Evolutionary conservation across 106 monocot genomes (phyloP).

Genomic region (Acorus gramineus): DNA sequence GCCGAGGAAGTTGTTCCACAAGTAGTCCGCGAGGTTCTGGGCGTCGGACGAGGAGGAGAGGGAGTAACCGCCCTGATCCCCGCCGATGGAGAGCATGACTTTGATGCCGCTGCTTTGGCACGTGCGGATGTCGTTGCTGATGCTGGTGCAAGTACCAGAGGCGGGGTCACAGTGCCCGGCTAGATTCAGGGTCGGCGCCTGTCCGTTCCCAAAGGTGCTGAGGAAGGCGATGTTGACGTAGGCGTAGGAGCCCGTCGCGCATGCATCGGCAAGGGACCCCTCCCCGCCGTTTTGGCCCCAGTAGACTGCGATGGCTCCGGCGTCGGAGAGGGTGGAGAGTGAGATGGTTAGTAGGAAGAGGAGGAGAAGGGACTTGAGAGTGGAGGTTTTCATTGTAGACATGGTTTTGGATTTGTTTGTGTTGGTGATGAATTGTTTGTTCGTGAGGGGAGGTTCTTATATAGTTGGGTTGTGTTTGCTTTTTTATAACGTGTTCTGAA

Average conservation of each 20-base stretch:
- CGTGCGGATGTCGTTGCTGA: conserved; percentile 29
- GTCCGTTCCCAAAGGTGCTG: conserved; percentile 47
- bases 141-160: conserved; percentile 17
- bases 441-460: too few relatives aligned
- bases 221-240: conserved; percentile 51
- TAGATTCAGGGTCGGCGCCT: conserved; percentile 44
- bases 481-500: too few relatives aligned
- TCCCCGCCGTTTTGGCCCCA: conserved; percentile 77
- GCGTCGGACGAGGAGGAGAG: conserved; percentile 35
- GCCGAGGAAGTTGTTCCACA: conserved; percentile 53
- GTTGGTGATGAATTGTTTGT: too few relatives aligned
- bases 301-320: conserved; percentile 63
- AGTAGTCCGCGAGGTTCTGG: conserved; percentile 27
- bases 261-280: conserved; percentile 39
- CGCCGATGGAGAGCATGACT: conserved; percentile 46
- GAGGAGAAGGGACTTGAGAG: neutral
- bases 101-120: conserved; percentile 22
- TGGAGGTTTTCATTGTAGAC: too few relatives aligned
- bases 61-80: conserved; percentile 20
- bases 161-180: conserved; percentile 49
- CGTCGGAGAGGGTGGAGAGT: conserved; percentile 10
- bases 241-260: conserved; percentile 31
- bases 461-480: too few relatives aligned
- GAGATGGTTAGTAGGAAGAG: conserved; percentile 7
- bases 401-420: too few relatives aligned